Percentiles rank a stretch among this genome's conserved stretches.
Evolutionary conservation across 2,329 filamentous ascomycete species (phyloP).

Genomic region (Trichoderma arundinaceum): DNA sequence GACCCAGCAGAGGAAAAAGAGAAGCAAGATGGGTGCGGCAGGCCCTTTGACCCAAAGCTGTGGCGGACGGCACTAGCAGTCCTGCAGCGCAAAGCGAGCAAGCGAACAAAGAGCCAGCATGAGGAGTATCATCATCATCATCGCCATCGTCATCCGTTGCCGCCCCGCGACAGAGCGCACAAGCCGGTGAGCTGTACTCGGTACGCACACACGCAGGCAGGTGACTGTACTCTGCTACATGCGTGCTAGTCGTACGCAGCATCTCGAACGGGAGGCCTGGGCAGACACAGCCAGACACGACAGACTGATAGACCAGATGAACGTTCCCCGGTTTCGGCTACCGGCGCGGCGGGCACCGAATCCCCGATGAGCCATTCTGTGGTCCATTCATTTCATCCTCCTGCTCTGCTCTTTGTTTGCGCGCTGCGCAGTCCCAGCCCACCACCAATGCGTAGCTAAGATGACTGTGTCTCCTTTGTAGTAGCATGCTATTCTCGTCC

Average conservation of each 20-base stretch:
- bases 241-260: background rate
- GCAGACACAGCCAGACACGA: conserved; percentile 7
- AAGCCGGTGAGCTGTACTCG: conserved; percentile 8
- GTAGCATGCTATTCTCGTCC: background rate
- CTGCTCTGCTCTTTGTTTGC: conserved; percentile 3
- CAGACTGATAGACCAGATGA: conserved; percentile 18
- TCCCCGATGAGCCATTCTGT: conserved; percentile 22
- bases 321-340: conserved; percentile 29
- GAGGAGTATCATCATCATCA: background rate
- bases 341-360: conserved; percentile 29
- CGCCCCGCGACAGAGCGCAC: background rate
- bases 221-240: background rate
- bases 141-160: conserved; percentile 1
- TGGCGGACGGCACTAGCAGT: too few relatives aligned
- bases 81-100: too few relatives aligned
- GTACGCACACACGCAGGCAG: background rate
- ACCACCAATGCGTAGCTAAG: background rate
- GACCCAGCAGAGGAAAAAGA: background rate
- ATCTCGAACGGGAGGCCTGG: conserved; percentile 1
- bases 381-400: conserved; percentile 12
- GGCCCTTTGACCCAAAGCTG: too few relatives aligned
- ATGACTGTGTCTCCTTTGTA: background rate
- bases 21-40: too few relatives aligned
- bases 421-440: background rate
- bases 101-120: background rate